Evolutionary conservation across 371 early-diverging fungal genomes (phyloP).

Genomic region (Sporodiniella umbellata): DNA sequence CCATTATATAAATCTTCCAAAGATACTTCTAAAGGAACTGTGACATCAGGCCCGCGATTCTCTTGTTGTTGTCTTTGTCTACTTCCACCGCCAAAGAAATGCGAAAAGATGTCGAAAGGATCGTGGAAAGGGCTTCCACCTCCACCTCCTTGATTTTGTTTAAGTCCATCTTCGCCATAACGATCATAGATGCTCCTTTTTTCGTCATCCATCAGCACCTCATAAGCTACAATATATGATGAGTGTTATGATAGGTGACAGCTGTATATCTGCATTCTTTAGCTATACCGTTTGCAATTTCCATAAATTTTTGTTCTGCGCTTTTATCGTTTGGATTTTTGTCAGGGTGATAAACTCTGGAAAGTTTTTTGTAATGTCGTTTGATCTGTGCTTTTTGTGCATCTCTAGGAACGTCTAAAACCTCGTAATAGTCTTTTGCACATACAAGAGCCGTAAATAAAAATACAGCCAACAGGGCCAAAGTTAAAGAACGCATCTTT

Average conservation of each 20-base stretch:
- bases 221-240: constrained; percentile 67
- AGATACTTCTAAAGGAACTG: constrained; percentile 75
- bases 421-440: constrained; percentile 46
- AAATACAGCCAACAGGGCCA: constrained; percentile 2
- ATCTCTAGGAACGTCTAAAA: constrained; percentile 81
- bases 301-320: constrained; percentile 89
- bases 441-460: constrained; percentile 13
- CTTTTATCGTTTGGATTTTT: constrained; percentile 79
- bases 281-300: constrained; percentile 79
- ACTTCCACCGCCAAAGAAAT: constrained; percentile 76
- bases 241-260: background rate
- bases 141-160: constrained; percentile 78
- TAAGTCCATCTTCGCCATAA: constrained; percentile 78
- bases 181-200: constrained; percentile 79
- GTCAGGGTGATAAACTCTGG: constrained; percentile 89
- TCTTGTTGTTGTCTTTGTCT: constrained; percentile 53
- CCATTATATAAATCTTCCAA: constrained; percentile 91
- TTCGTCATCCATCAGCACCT: constrained; percentile 84
- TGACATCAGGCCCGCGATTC: constrained; percentile 75
- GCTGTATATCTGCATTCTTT: background rate
- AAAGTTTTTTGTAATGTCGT: constrained; percentile 86
- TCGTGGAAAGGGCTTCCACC: constrained; percentile 71
- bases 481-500: constrained; percentile 8
- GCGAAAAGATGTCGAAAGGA: constrained; percentile 92
- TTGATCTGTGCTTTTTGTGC: constrained; percentile 87